phyloP scores from a whole-genome alignment of 2,329 filamentous ascomycete species.

The Ophiostoma pallidulum region DNA sequence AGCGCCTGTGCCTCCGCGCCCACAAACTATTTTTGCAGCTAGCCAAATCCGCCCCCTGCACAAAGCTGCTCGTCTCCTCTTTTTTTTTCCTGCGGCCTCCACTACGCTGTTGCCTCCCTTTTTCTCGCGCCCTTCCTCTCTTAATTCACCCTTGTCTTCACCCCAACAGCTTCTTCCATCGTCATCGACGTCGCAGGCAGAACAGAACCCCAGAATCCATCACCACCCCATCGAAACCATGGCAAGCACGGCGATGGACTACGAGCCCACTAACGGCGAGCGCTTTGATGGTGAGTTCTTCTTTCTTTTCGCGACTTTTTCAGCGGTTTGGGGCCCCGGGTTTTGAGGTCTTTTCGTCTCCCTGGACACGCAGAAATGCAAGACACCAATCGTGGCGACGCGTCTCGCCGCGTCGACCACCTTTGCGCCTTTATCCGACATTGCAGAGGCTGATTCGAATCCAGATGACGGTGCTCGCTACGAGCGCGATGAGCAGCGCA shows the following conservation, averaged over 20 bases:
- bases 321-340: neutral
- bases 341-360: neutral
- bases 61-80: constrained; percentile 9
- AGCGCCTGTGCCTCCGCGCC: no score
- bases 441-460: constrained; percentile 12
- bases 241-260: constrained; percentile 61
- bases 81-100: constrained; percentile 5
- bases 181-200: constrained; percentile 5
- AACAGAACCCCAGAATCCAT: neutral
- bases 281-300: constrained; percentile 51
- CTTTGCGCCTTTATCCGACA: neutral
- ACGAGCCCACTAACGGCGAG: constrained; percentile 58
- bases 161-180: neutral
- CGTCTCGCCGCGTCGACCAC: neutral
- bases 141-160: neutral
- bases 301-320: constrained; percentile 8
- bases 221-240: constrained; percentile 28
- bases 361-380: neutral
- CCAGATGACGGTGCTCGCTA: constrained; percentile 57
- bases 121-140: constrained; percentile 7
- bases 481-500: constrained; percentile 53
- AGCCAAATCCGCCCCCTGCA: constrained; percentile 7
- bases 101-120: constrained; percentile 10
- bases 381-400: constrained; percentile 2
- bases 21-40: constrained; percentile 10